Conservation (phyloP, 345 rosid genomes). For the Syzygium grande region DNA sequence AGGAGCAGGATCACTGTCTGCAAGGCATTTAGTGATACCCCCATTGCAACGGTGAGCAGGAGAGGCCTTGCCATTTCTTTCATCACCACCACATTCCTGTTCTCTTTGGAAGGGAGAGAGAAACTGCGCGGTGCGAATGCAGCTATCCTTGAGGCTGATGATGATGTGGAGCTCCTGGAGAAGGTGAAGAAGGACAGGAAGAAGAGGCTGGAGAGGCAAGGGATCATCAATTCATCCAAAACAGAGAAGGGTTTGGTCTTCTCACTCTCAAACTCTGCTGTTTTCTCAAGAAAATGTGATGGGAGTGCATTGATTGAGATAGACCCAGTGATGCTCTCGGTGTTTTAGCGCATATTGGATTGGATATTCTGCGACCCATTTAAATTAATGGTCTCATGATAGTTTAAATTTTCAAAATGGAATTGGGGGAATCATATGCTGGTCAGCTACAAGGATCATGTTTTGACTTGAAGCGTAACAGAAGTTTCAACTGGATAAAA, state of each 20-base stretch:
- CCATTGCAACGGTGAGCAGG: constrained; percentile 19
- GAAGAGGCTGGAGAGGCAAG: constrained; percentile 85
- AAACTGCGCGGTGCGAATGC: constrained; percentile 40
- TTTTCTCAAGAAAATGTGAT: not conserved
- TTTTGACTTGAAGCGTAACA: not conserved
- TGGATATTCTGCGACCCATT: not conserved
- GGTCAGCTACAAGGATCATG: not conserved
- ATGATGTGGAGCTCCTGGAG: constrained; percentile 81
- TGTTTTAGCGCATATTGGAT: not conserved
- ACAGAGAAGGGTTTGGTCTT: constrained; percentile 58
- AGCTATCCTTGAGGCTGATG: constrained; percentile 88
- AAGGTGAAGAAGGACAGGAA: constrained; percentile 76
- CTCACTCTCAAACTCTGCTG: not conserved
- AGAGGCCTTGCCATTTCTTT: constrained; percentile 48
- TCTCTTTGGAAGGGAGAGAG: constrained; percentile 20
- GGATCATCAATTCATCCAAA: constrained; percentile 53
- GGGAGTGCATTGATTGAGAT: not conserved
- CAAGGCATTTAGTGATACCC: constrained; percentile 29
- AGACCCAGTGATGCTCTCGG: not conserved
- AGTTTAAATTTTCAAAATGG: not conserved
- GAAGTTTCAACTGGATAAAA: not conserved
- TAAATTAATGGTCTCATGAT: not conserved
- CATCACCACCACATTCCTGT: constrained; percentile 30
- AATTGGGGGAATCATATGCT: not conserved
- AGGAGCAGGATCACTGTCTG: constrained; percentile 18